phyloP scores from a whole-genome alignment of 208 protist genomes.

The Leishmania braziliensis region DNA sequence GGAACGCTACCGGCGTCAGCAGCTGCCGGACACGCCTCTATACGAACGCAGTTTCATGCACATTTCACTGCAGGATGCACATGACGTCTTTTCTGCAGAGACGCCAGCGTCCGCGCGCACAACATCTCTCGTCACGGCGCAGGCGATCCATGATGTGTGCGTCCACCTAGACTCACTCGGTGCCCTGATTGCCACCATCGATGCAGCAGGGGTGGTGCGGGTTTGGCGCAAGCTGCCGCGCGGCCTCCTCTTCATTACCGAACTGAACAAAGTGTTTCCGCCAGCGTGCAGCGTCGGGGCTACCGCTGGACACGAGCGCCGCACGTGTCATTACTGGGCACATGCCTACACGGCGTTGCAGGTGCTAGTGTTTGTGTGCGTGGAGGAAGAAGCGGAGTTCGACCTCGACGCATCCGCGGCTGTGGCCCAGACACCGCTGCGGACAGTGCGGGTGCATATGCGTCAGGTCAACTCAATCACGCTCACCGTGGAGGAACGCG shows the following conservation, averaged over 20 bases:
- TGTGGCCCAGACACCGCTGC: not conserved
- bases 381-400: constrained; percentile 25
- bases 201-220: constrained; percentile 50
- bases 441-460: constrained; percentile 47
- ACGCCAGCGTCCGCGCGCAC: not conserved
- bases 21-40: constrained; percentile 42
- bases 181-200: constrained; percentile 53
- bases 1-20: constrained; percentile 26
- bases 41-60: constrained; percentile 78
- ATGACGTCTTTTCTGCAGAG: constrained; percentile 8
- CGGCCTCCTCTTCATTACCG: constrained; percentile 61
- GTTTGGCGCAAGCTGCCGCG: constrained; percentile 77
- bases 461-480: constrained; percentile 49
- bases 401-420: not conserved
- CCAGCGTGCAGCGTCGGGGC: not conserved
- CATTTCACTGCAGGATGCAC: constrained; percentile 34
- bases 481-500: constrained; percentile 56
- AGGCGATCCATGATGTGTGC: constrained; percentile 45
- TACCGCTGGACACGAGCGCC: constrained; percentile 1
- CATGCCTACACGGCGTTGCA: constrained; percentile 33
- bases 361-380: constrained; percentile 38
- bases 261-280: constrained; percentile 50
- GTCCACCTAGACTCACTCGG: constrained; percentile 55
- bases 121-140: not conserved
- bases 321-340: constrained; percentile 22